Percentiles rank a stretch among this genome's conserved stretches.
Evolutionary conservation across 306 rosid species (phyloP).

Genomic region (Chamaecrista fasciculata): DNA sequence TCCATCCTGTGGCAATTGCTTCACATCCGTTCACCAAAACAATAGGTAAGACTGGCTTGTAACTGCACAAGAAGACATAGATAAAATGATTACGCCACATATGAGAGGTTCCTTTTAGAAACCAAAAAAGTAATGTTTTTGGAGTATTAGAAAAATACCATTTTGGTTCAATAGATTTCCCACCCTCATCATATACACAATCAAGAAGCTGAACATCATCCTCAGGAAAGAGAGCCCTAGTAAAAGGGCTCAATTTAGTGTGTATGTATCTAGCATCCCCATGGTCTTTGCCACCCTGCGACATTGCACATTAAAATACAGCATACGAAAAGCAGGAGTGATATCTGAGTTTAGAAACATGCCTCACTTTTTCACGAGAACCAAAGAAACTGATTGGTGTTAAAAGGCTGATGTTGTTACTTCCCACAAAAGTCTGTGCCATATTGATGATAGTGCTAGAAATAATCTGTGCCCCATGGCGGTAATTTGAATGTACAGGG

Average conservation of each 20-base stretch:
- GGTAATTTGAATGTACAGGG: too few species aligned
- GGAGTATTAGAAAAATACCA: too few species aligned
- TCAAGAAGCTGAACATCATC: too few species aligned
- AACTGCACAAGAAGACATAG: conserved; percentile 43
- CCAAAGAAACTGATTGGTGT: conserved; percentile 93
- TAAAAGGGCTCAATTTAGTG: too few species aligned
- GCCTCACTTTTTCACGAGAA: conserved; percentile 72
- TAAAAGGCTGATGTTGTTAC: conserved; percentile 85
- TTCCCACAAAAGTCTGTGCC: too few species aligned
- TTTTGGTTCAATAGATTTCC: too few species aligned
- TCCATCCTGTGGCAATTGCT: conserved; percentile 97
- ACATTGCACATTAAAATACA: background rate
- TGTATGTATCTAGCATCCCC: conserved; percentile 84
- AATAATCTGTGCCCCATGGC: too few species aligned
- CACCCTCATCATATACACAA: too few species aligned
- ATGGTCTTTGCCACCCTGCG: conserved; percentile 94
- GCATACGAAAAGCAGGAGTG: background rate
- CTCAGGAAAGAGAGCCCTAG: too few species aligned
- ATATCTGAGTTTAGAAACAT: background rate
- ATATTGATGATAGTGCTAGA: too few species aligned
- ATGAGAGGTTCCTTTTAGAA: background rate
- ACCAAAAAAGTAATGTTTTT: background rate
- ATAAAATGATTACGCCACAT: background rate
- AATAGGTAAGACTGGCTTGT: conserved; percentile 73
- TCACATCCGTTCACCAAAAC: conserved; percentile 97